phyloP scores from a whole-genome alignment of 345 rosid species.

The Mercurialis annua region DNA sequence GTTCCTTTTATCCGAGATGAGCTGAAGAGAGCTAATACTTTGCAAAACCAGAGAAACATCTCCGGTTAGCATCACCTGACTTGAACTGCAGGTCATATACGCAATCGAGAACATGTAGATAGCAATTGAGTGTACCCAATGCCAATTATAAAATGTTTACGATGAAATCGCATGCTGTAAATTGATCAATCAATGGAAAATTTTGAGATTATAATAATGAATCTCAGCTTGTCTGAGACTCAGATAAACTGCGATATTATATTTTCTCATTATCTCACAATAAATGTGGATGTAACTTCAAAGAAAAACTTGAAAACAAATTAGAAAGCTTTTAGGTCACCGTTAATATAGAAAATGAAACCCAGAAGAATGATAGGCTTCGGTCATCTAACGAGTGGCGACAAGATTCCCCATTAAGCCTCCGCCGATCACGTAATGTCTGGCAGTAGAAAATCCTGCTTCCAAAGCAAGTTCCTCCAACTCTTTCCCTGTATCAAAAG shows the following conservation, averaged over 20 bases:
- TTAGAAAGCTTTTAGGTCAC: background rate
- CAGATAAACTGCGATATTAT: background rate
- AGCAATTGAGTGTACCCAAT: background rate
- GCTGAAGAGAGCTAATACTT: background rate
- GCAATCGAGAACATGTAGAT: constrained; percentile 8
- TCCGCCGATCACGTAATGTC: constrained; percentile 64
- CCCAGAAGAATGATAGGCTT: too few species aligned
- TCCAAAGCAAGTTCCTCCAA: constrained; percentile 70
- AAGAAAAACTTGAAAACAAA: too few species aligned
- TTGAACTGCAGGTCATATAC: background rate
- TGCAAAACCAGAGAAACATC: background rate
- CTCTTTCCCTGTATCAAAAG: constrained; percentile 53
- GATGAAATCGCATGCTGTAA: background rate
- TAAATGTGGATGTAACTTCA: too few species aligned
- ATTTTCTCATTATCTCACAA: too few species aligned
- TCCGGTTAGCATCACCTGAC: background rate
- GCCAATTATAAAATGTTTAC: background rate
- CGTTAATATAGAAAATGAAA: background rate
- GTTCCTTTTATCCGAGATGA: constrained; percentile 81
- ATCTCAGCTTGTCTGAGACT: constrained; percentile 1
- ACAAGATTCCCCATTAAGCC: constrained; percentile 87
- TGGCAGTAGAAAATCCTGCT: constrained; percentile 67
- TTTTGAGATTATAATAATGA: background rate
- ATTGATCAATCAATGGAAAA: background rate
- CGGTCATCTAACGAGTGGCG: constrained; percentile 41